Evolutionary conservation across 805 yeast species (phyloP).

Genomic region (Candida gorgasii): DNA sequence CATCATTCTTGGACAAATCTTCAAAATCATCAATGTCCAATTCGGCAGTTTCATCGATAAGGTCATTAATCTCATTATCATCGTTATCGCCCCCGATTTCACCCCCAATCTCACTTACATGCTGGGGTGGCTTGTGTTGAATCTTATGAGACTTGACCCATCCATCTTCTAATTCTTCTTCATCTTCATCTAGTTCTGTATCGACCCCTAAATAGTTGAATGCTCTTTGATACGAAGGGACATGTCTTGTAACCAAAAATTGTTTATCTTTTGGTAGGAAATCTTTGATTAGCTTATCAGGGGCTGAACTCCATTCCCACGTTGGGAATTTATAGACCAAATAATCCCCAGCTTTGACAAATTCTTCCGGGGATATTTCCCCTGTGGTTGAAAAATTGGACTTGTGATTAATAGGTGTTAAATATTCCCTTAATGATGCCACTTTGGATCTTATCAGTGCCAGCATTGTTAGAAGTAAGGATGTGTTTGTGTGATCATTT

Average conservation of each 20-base stretch:
- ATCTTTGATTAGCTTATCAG: conserved; percentile 46
- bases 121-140: conserved; percentile 23
- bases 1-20: conserved; percentile 21
- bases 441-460: conserved; percentile 63
- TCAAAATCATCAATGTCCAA: conserved; percentile 36
- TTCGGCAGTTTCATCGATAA: conserved; percentile 46
- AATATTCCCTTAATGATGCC: conserved; percentile 84
- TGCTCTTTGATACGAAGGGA: conserved; percentile 81
- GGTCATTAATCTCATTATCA: conserved; percentile 46
- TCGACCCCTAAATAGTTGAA: conserved; percentile 49
- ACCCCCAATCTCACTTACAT: conserved; percentile 19
- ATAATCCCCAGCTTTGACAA: conserved; percentile 92
- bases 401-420: conserved; percentile 86
- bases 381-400: conserved; percentile 87
- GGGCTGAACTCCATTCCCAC: conserved; percentile 76
- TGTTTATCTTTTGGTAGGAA: conserved; percentile 89
- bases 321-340: conserved; percentile 91
- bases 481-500: not conserved
- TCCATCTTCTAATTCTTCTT: conserved; percentile 52
- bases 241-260: conserved; percentile 82
- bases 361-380: conserved; percentile 93
- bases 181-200: conserved; percentile 35
- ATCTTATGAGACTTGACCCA: conserved; percentile 56
- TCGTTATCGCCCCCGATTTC: conserved; percentile 19
- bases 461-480: not conserved